Percentiles rank a stretch among this genome's conserved stretches.
Evolutionary conservation across 2,329 filamentous ascomycete genomes (phyloP).

Genomic region (Purpureocillium lavendulum): DNA sequence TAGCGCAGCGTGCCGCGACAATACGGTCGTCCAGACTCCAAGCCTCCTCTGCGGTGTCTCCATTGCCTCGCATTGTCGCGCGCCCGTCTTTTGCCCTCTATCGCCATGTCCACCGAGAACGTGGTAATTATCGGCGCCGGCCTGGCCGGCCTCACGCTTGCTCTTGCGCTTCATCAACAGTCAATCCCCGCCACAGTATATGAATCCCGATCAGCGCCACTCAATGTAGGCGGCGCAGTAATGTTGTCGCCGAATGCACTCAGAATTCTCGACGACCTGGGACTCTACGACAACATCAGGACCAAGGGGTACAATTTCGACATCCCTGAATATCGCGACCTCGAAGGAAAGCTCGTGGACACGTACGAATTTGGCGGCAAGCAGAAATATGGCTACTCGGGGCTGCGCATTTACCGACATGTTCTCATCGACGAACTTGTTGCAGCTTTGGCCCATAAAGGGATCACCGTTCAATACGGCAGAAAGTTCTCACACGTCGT

Average conservation of each 20-base stretch:
- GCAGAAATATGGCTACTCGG: conserved; percentile 41
- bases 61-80: too few relatives aligned
- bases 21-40: too few relatives aligned
- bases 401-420: conserved; percentile 44
- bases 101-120: neutral
- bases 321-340: conserved; percentile 35
- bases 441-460: conserved; percentile 26
- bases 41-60: too few relatives aligned
- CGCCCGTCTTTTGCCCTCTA: too few relatives aligned
- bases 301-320: conserved; percentile 42
- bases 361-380: conserved; percentile 39
- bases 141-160: conserved; percentile 42
- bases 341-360: conserved; percentile 21
- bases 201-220: conserved; percentile 34
- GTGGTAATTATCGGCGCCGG: conserved; percentile 26
- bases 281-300: conserved; percentile 36
- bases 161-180: conserved; percentile 43
- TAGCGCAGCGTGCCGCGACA: too few relatives aligned
- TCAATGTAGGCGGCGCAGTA: conserved; percentile 44
- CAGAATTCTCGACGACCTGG: conserved; percentile 40
- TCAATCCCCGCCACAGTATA: conserved; percentile 42
- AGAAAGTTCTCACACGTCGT: conserved; percentile 37
- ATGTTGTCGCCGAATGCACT: conserved; percentile 54
- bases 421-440: conserved; percentile 41
- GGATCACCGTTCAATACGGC: conserved; percentile 35